These are phyloP conservation scores for Globisporangium canariense DNA, from an alignment of 352 stramenopile species.

Conservation along the genomic window DNA sequence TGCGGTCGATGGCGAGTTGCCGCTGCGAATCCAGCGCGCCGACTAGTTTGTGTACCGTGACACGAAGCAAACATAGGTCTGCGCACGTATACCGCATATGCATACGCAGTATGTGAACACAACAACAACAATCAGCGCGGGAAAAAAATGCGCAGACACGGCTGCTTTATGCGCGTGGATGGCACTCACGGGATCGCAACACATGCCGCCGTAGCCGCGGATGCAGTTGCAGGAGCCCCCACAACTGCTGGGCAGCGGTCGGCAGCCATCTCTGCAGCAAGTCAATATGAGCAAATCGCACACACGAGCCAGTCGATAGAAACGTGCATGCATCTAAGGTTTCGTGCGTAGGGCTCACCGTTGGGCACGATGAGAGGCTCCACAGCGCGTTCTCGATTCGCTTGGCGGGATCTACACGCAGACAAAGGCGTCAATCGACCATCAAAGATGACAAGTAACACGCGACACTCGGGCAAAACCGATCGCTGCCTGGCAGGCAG, in stretches of 20 bases:
- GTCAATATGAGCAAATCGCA: not conserved
- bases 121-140: not conserved
- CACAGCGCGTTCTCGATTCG: conserved; percentile 32
- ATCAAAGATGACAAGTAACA: not conserved
- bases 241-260: conserved; percentile 1
- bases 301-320: not conserved
- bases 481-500: not conserved
- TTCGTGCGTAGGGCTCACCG: not conserved
- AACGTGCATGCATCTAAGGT: not conserved
- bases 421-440: not conserved
- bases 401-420: conserved; percentile 19
- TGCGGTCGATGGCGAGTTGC: not conserved
- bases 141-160: not conserved
- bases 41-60: not conserved
- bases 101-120: not conserved
- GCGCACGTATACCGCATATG: not conserved
- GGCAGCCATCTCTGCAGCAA: not conserved
- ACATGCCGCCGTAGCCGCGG: conserved; percentile 11
- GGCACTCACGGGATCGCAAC: conserved; percentile 19
- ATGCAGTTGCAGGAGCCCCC: conserved; percentile 26
- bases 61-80: conserved; percentile 2
- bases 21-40: not conserved
- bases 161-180: not conserved
- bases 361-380: conserved; percentile 9
- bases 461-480: not conserved